phyloP scores from a whole-genome alignment of 495 filamentous ascomycete genomes.

The Penicillium chermesinum region DNA sequence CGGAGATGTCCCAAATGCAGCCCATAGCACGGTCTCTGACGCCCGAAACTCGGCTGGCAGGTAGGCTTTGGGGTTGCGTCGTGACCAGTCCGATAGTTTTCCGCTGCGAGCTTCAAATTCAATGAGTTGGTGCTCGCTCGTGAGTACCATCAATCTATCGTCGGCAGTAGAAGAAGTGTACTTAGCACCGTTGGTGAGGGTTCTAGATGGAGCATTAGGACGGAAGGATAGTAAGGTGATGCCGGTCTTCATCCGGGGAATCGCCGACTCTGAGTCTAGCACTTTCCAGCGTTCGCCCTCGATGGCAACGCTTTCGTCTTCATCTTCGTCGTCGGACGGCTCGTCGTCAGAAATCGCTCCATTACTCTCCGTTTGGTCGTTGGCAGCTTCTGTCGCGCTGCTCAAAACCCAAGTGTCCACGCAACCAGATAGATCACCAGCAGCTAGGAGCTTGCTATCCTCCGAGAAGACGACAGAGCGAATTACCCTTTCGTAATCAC shows the following conservation, averaged over 20 bases:
- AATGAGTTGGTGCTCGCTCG: conserved; percentile 67
- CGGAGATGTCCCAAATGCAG: conserved; percentile 71
- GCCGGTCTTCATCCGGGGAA: conserved; percentile 71
- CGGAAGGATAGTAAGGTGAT: conserved; percentile 73
- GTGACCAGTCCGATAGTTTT: conserved; percentile 75
- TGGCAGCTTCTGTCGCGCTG: conserved; percentile 40
- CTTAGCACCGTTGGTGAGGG: conserved; percentile 35
- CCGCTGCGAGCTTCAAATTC: conserved; percentile 73
- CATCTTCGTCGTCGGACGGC: conserved; percentile 47
- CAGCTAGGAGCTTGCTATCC: conserved; percentile 71
- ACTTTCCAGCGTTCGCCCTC: conserved; percentile 59
- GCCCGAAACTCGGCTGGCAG: conserved; percentile 68
- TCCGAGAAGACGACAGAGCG: conserved; percentile 72
- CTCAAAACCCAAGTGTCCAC: conserved; percentile 80
- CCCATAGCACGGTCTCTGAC: conserved; percentile 76
- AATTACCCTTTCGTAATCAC: conserved; percentile 73
- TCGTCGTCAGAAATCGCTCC: conserved; percentile 46
- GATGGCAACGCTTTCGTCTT: conserved; percentile 34
- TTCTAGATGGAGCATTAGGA: conserved; percentile 29
- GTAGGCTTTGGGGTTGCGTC: conserved; percentile 67
- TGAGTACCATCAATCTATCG: conserved; percentile 67
- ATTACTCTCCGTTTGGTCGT: conserved; percentile 27
- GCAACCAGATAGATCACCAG: conserved; percentile 76
- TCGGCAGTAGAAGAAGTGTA: conserved; percentile 31
- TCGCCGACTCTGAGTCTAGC: conserved; percentile 59